Percentiles rank a stretch among this genome's conserved stretches.
These are phyloP conservation scores for Fusarium subtropicale DNA, from an alignment of 2,329 filamentous ascomycete genomes.

Conservation along the genomic window DNA sequence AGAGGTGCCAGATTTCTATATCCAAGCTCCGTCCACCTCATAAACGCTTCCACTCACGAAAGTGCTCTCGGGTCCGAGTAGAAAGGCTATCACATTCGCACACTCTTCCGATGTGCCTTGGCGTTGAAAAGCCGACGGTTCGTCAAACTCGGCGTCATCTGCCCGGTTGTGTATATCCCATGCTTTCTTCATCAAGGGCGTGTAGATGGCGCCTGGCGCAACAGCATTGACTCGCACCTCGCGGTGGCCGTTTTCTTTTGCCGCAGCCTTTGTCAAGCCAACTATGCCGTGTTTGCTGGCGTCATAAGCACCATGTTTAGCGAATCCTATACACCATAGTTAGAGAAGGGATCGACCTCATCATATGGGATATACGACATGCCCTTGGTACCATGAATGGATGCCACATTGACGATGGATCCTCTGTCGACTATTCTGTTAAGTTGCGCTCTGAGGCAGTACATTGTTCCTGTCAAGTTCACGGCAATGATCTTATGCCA, in stretches of 20 bases:
- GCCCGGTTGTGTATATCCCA: conserved; percentile 53
- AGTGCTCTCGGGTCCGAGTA: conserved; percentile 52
- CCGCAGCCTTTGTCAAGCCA: conserved; percentile 53
- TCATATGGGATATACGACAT: conserved; percentile 26
- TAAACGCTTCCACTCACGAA: conserved; percentile 57
- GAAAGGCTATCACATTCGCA: conserved; percentile 51
- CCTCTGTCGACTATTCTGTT: conserved; percentile 56
- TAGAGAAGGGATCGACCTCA: conserved; percentile 16
- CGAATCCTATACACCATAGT: conserved; percentile 47
- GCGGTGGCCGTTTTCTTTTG: conserved; percentile 56
- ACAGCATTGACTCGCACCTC: conserved; percentile 61
- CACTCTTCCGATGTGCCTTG: conserved; percentile 57
- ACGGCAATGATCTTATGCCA: conserved; percentile 62
- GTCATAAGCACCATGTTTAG: conserved; percentile 53
- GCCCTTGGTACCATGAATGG: conserved; percentile 60
- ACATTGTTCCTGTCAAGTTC: conserved; percentile 65
- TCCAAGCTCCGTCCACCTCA: conserved; percentile 59
- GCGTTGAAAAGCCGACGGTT: conserved; percentile 57
- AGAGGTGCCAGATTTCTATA: conserved; percentile 35
- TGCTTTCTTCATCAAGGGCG: conserved; percentile 60
- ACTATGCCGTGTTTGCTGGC: conserved; percentile 56
- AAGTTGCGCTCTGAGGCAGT: conserved; percentile 61
- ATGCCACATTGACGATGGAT: conserved; percentile 69
- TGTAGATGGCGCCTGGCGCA: conserved; percentile 62
- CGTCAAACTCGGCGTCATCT: conserved; percentile 55